Evolutionary conservation across 2,329 filamentous ascomycete genomes (phyloP).

Genomic region (Trichoderma sp.): DNA sequence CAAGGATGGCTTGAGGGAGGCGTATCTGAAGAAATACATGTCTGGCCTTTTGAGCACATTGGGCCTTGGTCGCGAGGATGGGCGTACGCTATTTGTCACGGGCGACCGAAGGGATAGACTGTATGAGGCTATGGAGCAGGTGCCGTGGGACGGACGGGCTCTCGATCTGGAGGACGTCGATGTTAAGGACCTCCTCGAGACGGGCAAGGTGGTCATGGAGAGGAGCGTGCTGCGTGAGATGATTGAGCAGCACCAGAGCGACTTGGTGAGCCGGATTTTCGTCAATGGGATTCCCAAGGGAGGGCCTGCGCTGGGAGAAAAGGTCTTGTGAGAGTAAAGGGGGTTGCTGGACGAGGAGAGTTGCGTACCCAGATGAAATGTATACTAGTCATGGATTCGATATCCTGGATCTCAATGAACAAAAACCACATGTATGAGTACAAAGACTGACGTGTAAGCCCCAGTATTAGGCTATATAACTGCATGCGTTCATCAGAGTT

Average conservation of each 20-base stretch:
- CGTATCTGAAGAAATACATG: slow-evolving; percentile 61
- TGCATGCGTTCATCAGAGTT: no score
- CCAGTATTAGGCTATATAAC: not conserved
- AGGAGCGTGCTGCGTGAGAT: slow-evolving; percentile 72
- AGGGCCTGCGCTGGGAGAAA: slow-evolving; percentile 39
- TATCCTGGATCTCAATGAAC: not conserved
- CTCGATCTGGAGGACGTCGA: slow-evolving; percentile 77
- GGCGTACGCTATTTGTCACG: slow-evolving; percentile 75
- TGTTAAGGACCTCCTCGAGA: slow-evolving; percentile 89
- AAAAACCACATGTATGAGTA: not conserved
- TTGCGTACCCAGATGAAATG: not conserved
- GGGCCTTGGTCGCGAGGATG: slow-evolving; percentile 62
- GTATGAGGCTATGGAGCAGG: slow-evolving; percentile 61
- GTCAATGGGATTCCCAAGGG: slow-evolving; percentile 39
- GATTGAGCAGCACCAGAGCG: slow-evolving; percentile 67
- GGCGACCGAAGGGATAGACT: slow-evolving; percentile 58
- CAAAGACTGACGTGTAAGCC: not conserved
- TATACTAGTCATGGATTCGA: slow-evolving; percentile 5
- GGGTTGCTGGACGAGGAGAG: not conserved
- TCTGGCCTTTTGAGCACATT: slow-evolving; percentile 67
- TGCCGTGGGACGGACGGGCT: slow-evolving; percentile 65
- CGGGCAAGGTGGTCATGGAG: slow-evolving; percentile 83
- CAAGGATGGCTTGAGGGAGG: slow-evolving; percentile 48
- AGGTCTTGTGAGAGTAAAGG: slow-evolving; percentile 31
- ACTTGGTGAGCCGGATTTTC: slow-evolving; percentile 51